Percentiles rank a stretch among this genome's conserved stretches.
Evolutionary conservation across 2,329 filamentous ascomycete species (phyloP).

Genomic region (Epichloe amarillans): DNA sequence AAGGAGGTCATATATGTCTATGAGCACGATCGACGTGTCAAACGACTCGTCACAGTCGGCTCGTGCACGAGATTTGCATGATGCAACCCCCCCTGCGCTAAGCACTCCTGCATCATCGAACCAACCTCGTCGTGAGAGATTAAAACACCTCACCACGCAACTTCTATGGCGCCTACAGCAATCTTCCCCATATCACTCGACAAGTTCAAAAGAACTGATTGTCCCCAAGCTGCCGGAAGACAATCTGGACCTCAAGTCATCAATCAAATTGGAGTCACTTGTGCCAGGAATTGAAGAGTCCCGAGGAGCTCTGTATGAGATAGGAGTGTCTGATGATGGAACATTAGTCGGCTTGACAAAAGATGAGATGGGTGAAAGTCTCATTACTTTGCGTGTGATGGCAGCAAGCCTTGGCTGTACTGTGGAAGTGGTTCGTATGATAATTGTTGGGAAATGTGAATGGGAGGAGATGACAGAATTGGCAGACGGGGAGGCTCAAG

Average conservation of each 20-base stretch:
- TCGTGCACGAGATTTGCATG: conserved; percentile 3
- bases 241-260: conserved; percentile 29
- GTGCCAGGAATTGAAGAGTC: conserved; percentile 82
- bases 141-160: conserved; percentile 89
- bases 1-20: conserved; percentile 57
- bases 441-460: conserved; percentile 76
- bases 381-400: conserved; percentile 78
- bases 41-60: conserved; percentile 2
- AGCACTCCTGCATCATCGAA: conserved; percentile 32
- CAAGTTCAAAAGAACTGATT: conserved; percentile 60
- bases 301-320: conserved; percentile 86
- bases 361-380: conserved; percentile 85
- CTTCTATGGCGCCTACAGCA: conserved; percentile 90
- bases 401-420: conserved; percentile 81
- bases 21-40: conserved; percentile 40
- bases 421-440: conserved; percentile 67
- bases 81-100: conserved; percentile 12
- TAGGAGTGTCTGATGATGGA: conserved; percentile 90
- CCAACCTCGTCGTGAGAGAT: conserved; percentile 66
- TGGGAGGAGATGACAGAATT: conserved; percentile 39
- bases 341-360: conserved; percentile 76
- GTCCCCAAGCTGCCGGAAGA: conserved; percentile 63
- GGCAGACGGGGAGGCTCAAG: conserved; percentile 14
- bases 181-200: conserved; percentile 80
- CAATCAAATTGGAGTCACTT: conserved; percentile 40